Conservation (phyloP, 1,284 basidiomycete genomes). For the Tilletia indica region DNA sequence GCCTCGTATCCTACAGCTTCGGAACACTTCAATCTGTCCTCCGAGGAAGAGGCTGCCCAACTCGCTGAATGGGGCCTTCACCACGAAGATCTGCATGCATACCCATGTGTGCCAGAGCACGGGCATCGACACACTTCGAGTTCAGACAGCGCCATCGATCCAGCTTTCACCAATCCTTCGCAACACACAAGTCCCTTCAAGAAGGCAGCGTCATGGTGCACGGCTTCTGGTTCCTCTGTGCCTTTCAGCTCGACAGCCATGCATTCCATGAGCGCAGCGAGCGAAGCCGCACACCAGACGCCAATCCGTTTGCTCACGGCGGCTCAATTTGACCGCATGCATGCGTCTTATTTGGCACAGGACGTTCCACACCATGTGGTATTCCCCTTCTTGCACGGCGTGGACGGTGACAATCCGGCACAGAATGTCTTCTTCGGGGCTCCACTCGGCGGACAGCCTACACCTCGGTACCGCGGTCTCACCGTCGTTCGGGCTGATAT, state of each 20-base stretch:
- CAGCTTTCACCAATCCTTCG: neutral
- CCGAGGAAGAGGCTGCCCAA: too few species aligned
- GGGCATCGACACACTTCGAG: neutral
- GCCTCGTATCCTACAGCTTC: too few species aligned
- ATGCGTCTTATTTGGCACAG: constrained; percentile 34
- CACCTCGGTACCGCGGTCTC: constrained; percentile 50
- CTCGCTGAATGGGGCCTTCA: constrained; percentile 29
- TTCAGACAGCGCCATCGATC: neutral
- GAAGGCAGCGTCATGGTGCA: constrained; percentile 15
- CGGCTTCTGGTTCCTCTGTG: neutral
- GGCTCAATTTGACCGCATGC: constrained; percentile 38
- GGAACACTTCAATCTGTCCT: too few species aligned
- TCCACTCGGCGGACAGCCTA: constrained; percentile 32
- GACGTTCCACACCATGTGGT: constrained; percentile 49
- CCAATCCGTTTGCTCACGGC: constrained; percentile 47
- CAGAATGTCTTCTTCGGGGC: constrained; percentile 51
- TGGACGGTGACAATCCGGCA: constrained; percentile 42
- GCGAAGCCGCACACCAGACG: constrained; percentile 9
- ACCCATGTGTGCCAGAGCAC: constrained; percentile 21
- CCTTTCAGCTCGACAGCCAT: neutral
- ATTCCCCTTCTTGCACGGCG: constrained; percentile 53
- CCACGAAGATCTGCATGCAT: constrained; percentile 39
- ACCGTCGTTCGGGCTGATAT: constrained; percentile 52
- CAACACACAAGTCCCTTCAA: neutral
- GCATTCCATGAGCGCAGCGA: neutral